Conservation (phyloP, 148 eudicot species). For the Vaccinium macrocarpon region DNA sequence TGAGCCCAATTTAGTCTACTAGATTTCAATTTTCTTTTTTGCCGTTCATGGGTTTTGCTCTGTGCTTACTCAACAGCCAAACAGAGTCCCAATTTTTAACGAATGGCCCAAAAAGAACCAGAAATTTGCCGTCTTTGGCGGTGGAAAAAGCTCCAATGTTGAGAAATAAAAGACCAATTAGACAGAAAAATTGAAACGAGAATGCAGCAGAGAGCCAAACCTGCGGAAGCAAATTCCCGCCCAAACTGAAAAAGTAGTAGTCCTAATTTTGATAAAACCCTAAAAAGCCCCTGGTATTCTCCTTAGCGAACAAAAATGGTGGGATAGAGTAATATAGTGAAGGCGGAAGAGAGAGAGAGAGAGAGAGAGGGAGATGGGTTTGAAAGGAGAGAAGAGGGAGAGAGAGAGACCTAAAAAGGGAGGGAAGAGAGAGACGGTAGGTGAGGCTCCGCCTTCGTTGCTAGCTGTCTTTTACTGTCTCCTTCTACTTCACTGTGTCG, state of each 20-base stretch:
- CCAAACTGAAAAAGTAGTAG: neutral
- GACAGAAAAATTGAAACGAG: neutral
- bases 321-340: neutral
- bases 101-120: neutral
- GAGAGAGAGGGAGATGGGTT: neutral
- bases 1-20: too few species aligned
- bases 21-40: neutral
- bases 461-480: conserved; percentile 38
- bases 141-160: neutral
- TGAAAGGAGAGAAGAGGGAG: neutral
- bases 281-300: neutral
- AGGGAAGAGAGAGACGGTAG: neutral
- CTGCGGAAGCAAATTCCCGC: conserved; percentile 17
- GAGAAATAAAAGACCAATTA: neutral
- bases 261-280: neutral
- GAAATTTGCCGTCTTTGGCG: neutral
- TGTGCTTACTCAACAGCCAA: conserved; percentile 2
- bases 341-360: conserved; percentile 13
- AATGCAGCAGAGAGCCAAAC: conserved; percentile 24
- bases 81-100: neutral
- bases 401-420: too few species aligned
- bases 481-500: conserved; percentile 34
- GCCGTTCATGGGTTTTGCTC: neutral
- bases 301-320: neutral
- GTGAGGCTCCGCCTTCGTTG: conserved; percentile 36